phyloP scores from a whole-genome alignment of 805 yeast genomes.

The Kuraishia ogatae region DNA sequence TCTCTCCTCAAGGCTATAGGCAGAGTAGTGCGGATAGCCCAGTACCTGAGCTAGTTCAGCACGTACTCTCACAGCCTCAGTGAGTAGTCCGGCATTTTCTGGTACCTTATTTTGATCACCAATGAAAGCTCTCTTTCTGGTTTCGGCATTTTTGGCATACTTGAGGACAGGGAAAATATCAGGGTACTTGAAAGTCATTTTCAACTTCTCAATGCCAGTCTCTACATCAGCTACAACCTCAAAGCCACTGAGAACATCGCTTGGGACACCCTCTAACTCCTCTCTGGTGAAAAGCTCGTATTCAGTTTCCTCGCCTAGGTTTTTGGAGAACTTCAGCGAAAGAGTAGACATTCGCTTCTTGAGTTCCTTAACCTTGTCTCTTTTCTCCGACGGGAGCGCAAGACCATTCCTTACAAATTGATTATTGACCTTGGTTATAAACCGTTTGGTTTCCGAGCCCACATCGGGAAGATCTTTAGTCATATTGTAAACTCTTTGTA shows the following conservation, averaged over 20 bases:
- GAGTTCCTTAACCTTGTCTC: constrained; percentile 47
- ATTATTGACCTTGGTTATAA: constrained; percentile 45
- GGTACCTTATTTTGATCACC: constrained; percentile 65
- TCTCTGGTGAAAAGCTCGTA: constrained; percentile 49
- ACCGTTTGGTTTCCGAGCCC: constrained; percentile 48
- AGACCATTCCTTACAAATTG: constrained; percentile 65
- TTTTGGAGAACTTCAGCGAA: constrained; percentile 49
- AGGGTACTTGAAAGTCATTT: constrained; percentile 77
- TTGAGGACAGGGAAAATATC: constrained; percentile 73
- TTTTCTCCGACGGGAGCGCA: constrained; percentile 43
- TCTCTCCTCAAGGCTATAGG: constrained; percentile 63
- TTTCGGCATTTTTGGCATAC: constrained; percentile 53
- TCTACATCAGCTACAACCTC: constrained; percentile 36
- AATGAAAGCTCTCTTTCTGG: constrained; percentile 56
- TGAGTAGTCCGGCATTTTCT: constrained; percentile 52
- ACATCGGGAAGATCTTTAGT: constrained; percentile 12
- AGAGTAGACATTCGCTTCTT: constrained; percentile 52
- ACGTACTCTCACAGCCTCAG: constrained; percentile 53
- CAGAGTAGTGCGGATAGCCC: constrained; percentile 64
- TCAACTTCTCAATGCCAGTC: constrained; percentile 24
- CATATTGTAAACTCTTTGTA: constrained; percentile 38
- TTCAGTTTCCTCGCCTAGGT: constrained; percentile 65
- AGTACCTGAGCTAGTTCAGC: constrained; percentile 50
- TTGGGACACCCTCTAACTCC: constrained; percentile 70
- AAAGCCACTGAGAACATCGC: constrained; percentile 49